These are phyloP conservation scores for Saturnispora hagleri DNA, from an alignment of 805 yeast genomes.

Conservation along the genomic window DNA sequence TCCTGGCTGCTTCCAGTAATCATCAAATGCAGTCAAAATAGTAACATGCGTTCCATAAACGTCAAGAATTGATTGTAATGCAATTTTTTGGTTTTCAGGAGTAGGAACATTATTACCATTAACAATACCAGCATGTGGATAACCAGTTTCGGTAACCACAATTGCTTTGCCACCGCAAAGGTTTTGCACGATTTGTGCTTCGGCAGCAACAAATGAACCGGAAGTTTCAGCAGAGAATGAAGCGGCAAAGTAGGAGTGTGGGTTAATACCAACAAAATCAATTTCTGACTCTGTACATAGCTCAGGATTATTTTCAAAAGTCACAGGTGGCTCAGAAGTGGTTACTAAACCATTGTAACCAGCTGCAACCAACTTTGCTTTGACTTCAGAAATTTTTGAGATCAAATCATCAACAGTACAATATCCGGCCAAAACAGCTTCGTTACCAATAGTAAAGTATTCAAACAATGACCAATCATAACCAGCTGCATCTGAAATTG, in stretches of 20 bases:
- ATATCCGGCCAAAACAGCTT: constrained; percentile 63
- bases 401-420: constrained; percentile 54
- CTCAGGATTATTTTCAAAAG: constrained; percentile 51
- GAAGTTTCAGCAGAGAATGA: constrained; percentile 50
- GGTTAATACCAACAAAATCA: constrained; percentile 79
- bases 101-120: constrained; percentile 73
- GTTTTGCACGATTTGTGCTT: constrained; percentile 43
- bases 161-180: constrained; percentile 51
- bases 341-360: constrained; percentile 74
- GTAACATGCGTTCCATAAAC: constrained; percentile 53
- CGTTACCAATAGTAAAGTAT: constrained; percentile 78
- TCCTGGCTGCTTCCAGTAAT: constrained; percentile 83
- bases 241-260: constrained; percentile 77
- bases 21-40: constrained; percentile 72
- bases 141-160: constrained; percentile 78
- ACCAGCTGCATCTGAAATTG: constrained; percentile 30
- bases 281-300: constrained; percentile 63
- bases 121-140: constrained; percentile 64
- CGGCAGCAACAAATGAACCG: constrained; percentile 61
- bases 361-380: constrained; percentile 44
- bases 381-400: constrained; percentile 56
- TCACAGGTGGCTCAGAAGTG: constrained; percentile 85
- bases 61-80: constrained; percentile 54
- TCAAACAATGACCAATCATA: constrained; percentile 68
- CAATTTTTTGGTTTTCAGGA: constrained; percentile 58